Percentiles rank a stretch among this genome's conserved stretches.
Evolutionary conservation across 139 green algal genomes (phyloP).

Genomic region (Spirogloea muscicola): DNA sequence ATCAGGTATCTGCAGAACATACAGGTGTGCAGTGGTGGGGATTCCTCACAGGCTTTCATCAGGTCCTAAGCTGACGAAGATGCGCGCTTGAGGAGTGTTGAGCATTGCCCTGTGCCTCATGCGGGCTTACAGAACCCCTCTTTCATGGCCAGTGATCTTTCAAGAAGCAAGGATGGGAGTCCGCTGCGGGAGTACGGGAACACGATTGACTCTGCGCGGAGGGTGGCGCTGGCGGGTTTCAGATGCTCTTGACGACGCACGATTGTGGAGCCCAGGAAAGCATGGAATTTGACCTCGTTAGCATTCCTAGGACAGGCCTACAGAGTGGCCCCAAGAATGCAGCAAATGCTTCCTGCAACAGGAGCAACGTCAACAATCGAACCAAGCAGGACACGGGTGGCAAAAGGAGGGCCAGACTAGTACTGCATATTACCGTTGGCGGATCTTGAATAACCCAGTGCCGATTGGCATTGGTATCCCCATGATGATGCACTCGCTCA

Average conservation of each 20-base stretch:
- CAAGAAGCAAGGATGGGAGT: not conserved
- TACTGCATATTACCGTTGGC: constrained; percentile 33
- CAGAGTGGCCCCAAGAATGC: not conserved
- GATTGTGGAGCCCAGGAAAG: not conserved
- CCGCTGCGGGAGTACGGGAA: constrained; percentile 22
- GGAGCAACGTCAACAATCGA: not conserved
- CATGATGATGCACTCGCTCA: constrained; percentile 98
- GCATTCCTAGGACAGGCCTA: not conserved
- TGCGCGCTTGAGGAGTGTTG: too few relatives aligned
- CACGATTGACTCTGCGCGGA: constrained; percentile 6
- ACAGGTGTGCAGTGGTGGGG: too few relatives aligned
- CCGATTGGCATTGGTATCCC: constrained; percentile 95
- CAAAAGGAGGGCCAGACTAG: not conserved
- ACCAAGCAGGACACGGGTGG: not conserved
- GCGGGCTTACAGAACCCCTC: too few relatives aligned
- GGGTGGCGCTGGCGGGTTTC: not conserved
- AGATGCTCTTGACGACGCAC: not conserved
- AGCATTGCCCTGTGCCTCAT: too few relatives aligned
- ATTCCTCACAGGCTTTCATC: too few relatives aligned
- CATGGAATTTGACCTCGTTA: not conserved
- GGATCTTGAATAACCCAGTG: constrained; percentile 83
- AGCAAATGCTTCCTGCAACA: not conserved
- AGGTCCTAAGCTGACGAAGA: too few relatives aligned
- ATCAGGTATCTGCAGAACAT: too few relatives aligned
- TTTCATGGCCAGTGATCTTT: not conserved